A percentile compares a stretch with the other conserved stretches of the same genome.
Conservation (phyloP, 2,329 filamentous ascomycete genomes). For the Aplosporella prunicola region DNA sequence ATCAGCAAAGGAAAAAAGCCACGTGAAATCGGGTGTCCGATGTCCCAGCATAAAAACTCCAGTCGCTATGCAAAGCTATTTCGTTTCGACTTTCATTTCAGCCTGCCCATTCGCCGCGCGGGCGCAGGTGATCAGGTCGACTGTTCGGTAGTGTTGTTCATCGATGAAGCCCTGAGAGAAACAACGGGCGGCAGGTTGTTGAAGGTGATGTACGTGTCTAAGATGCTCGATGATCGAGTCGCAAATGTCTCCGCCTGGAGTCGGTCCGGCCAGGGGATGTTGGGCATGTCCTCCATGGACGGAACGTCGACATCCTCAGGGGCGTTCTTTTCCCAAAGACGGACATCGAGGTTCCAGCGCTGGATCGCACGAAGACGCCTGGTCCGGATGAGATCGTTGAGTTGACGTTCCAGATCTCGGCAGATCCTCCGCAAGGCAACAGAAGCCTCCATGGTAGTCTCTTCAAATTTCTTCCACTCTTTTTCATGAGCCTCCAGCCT, state of each 20-base stretch:
- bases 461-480: slow-evolving; percentile 1
- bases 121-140: too few relatives aligned
- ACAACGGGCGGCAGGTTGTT: slow-evolving; percentile 9
- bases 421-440: not conserved
- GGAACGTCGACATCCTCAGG: slow-evolving; percentile 2
- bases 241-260: slow-evolving; percentile 2
- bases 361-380: slow-evolving; percentile 5
- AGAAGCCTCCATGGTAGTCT: slow-evolving; percentile 1
- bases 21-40: too few relatives aligned
- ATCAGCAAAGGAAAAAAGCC: too few relatives aligned
- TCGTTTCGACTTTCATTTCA: too few relatives aligned
- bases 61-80: too few relatives aligned
- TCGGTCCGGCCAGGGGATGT: slow-evolving; percentile 5
- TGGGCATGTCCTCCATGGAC: not conserved
- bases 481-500: slow-evolving; percentile 4
- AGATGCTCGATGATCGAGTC: slow-evolving; percentile 4
- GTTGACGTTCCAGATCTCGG: not conserved
- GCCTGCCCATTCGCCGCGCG: too few relatives aligned
- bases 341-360: slow-evolving; percentile 7
- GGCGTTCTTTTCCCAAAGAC: slow-evolving; percentile 5
- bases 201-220: slow-evolving; percentile 8
- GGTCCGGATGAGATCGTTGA: slow-evolving; percentile 1
- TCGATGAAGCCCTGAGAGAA: too few relatives aligned
- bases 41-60: too few relatives aligned
- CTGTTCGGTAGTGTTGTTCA: too few relatives aligned